Conservation (phyloP, 1,139 yeast genomes). For the Wickerhamomyces sp. region DNA sequence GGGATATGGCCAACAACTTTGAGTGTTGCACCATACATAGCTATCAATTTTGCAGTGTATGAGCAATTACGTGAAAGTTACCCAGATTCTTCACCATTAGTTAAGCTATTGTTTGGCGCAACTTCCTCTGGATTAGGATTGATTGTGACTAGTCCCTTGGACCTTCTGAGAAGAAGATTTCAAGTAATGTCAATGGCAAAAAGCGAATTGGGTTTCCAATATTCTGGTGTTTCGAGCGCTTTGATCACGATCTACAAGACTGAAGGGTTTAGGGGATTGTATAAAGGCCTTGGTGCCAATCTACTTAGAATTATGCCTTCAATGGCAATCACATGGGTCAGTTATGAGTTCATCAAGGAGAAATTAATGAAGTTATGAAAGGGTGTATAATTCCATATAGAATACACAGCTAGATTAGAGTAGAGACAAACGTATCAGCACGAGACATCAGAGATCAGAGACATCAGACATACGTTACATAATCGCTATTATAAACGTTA, state of each 20-base stretch:
- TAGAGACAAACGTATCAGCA: background rate
- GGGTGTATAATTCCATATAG: background rate
- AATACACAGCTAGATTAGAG: background rate
- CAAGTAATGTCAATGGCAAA: conserved; percentile 80
- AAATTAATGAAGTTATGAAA: conserved; percentile 16
- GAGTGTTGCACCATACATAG: conserved; percentile 96
- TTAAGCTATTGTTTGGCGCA: conserved; percentile 78
- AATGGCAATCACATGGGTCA: conserved; percentile 93
- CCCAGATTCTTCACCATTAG: conserved; percentile 37
- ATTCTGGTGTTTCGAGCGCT: conserved; percentile 69
- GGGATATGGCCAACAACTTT: conserved; percentile 85
- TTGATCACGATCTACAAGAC: conserved; percentile 56
- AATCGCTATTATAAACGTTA: background rate
- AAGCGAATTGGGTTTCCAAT: conserved; percentile 74
- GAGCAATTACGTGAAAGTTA: conserved; percentile 65
- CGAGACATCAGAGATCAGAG: no score
- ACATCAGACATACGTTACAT: no score
- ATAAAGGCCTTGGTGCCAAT: conserved; percentile 85
- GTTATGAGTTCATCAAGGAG: conserved; percentile 65
- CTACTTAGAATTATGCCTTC: conserved; percentile 88
- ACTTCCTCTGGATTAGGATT: conserved; percentile 83
- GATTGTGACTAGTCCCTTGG: conserved; percentile 83
- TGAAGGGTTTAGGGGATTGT: conserved; percentile 80
- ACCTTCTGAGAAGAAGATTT: conserved; percentile 79
- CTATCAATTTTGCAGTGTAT: conserved; percentile 85